Conservation (phyloP, 352 stramenopile genomes). For the Phytophthora ohioensis region DNA sequence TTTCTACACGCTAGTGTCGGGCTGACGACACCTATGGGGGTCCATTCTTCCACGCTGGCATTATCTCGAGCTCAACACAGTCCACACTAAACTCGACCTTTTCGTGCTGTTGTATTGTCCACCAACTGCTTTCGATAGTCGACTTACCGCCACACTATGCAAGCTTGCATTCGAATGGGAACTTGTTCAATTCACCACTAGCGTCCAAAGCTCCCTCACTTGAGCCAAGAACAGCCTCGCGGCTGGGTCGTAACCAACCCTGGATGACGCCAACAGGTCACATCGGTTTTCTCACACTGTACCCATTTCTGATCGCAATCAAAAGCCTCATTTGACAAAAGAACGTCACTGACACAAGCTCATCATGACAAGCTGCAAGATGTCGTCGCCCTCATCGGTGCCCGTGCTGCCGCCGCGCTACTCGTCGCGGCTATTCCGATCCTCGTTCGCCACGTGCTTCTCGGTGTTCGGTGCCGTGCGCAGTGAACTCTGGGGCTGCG, state of each 20-base stretch:
- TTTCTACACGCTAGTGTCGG: too few species aligned
- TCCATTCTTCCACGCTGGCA: too few species aligned
- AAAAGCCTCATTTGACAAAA: slow-evolving; percentile 30
- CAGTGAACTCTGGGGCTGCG: slow-evolving; percentile 74
- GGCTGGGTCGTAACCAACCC: neutral
- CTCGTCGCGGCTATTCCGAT: slow-evolving; percentile 74
- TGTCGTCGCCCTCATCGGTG: slow-evolving; percentile 4
- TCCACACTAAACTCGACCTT: too few species aligned
- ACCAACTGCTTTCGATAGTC: too few species aligned
- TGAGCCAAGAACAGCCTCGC: too few species aligned
- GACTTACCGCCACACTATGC: too few species aligned
- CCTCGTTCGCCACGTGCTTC: slow-evolving; percentile 74
- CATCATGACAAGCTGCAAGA: slow-evolving; percentile 8
- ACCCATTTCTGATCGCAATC: slow-evolving; percentile 19
- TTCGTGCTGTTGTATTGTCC: too few species aligned
- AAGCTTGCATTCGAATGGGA: neutral
- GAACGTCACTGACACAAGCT: neutral
- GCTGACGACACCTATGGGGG: too few species aligned
- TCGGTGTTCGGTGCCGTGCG: slow-evolving; percentile 62
- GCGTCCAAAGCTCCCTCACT: neutral
- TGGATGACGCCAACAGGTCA: slow-evolving; percentile 5
- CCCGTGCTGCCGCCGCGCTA: slow-evolving; percentile 76
- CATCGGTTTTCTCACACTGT: slow-evolving; percentile 27
- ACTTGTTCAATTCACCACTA: neutral
- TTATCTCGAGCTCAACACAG: too few species aligned